Base-by-base conservation (phyloP, 345 rosid species). In the rapeseed (Brassica napus) region DNA sequence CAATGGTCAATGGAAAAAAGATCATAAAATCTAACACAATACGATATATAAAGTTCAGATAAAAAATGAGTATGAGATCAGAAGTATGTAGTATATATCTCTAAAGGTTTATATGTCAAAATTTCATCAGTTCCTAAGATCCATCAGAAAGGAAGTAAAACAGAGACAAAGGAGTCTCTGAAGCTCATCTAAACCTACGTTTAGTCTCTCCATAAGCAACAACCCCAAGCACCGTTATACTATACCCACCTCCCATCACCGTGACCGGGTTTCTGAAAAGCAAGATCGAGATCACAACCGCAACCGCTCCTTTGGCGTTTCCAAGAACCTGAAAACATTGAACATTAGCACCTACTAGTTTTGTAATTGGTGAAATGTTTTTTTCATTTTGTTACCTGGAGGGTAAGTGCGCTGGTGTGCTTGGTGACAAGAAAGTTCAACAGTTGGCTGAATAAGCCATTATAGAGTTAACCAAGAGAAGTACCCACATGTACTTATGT, bases 301-400 rank as follows among this genome's bases (percentile, higher is more conserved):
- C 97, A 34, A 91, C 95, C 8, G 97, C 98, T n/a, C 97, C 98
- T 83, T 94, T 94, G 4, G 98, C 97, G 73, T 92, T 92, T 73
- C 98, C 98, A 57, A 94, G 80, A 15, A 94, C 97, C 98, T 94
- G 89, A 32, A 35, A 70, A 37, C 55, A 60, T 49, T 65, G 57
- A 31, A 49, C 69, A 72, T 73, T 37, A 49, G 24, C 10, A 24
- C 14, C 55, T 57, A 26, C 64, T 59, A 59, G 34, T 14, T 47
- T 44, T 16, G 47, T 61, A 4, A 68, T 5, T 0, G n/a, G 18
- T 4, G 37, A 15, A 39, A 18, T 4, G 26, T 28, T 67, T 79
- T 57, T 14, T 12, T 9, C 24, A 49, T 63, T 26, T 64, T 31
- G 8, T 31, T 68, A 92, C 97, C 97, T 92, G 98, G 82, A 94